Conservation (phyloP, 2,329 filamentous ascomycete species). For the Ophiocordyceps sinensis region DNA sequence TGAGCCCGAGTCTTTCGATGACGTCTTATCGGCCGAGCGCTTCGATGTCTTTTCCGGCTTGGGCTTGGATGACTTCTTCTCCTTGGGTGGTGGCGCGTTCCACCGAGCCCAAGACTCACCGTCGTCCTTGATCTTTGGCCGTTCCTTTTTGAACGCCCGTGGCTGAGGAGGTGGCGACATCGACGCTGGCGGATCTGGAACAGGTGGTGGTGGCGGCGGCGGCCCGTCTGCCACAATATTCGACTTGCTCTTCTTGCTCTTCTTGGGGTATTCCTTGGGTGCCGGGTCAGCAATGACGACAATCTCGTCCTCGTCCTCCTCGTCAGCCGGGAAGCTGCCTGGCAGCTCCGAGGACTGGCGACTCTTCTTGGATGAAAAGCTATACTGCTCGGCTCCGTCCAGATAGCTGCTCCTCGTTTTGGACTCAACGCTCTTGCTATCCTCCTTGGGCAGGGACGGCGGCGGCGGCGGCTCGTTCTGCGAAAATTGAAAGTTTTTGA, state of each 20-base stretch:
- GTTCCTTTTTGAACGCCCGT: slow-evolving; percentile 57
- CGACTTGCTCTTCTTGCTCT: slow-evolving; percentile 21
- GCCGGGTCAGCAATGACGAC: slow-evolving; percentile 37
- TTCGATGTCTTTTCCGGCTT: slow-evolving; percentile 49
- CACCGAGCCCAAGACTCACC: slow-evolving; percentile 62
- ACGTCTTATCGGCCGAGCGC: slow-evolving; percentile 37
- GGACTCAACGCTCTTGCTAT: slow-evolving; percentile 15
- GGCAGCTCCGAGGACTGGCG: slow-evolving; percentile 15
- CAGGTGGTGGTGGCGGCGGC: slow-evolving; percentile 23
- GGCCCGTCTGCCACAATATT: slow-evolving; percentile 2
- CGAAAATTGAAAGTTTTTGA: slow-evolving; percentile 39
- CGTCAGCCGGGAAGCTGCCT: slow-evolving; percentile 42
- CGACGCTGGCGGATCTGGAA: slow-evolving; percentile 31
- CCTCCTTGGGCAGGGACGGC: slow-evolving; percentile 12
- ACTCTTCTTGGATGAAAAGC: slow-evolving; percentile 18
- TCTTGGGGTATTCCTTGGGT: slow-evolving; percentile 21
- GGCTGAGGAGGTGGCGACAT: slow-evolving; percentile 38
- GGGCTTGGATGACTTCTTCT: slow-evolving; percentile 47
- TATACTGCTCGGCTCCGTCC: slow-evolving; percentile 15
- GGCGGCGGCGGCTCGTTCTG: slow-evolving; percentile 22
- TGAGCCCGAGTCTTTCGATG: slow-evolving; percentile 57
- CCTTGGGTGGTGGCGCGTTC: slow-evolving; percentile 35
- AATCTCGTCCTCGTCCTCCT: slow-evolving; percentile 33
- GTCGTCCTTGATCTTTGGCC: slow-evolving; percentile 60
- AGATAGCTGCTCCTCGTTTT: slow-evolving; percentile 24